Base-by-base conservation (phyloP, 306 rosid genomes). In the Vicia faba region DNA sequence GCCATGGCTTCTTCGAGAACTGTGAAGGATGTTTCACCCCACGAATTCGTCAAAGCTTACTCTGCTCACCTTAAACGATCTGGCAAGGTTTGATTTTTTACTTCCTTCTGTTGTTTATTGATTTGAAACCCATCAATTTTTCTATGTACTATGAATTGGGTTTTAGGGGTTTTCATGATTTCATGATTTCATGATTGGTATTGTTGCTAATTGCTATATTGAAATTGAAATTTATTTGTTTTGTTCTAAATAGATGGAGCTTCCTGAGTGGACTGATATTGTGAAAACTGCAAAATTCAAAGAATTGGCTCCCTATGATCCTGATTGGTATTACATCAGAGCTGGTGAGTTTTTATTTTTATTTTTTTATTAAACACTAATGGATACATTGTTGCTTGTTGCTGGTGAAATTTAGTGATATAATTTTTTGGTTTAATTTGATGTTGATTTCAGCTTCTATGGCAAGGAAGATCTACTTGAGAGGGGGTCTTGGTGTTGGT, bases 401-500 rank as follows among this genome's bases (percentile, higher is more conserved):
- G 36, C 14, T 5, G 7, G 5, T 49, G 20, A 40, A 35, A 49
- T 36, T 12, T 20, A 9, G 10, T 31, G 26, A 2, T 26, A 7
- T 36, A 72, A 72, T 16, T 14, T 16, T 29, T 39, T 28, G 25
- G 10, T 14, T 66, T 5, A 49, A 39, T 29, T 55, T 36, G 8
- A 43, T 71, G 3, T 62, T 31, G 16, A 40, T 55, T 71, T 67
- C 71, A 79, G 95, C 95, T 16, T 88, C 95, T 46, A 82, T 88
- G 82, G 91, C 89, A 29, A 79, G 95, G 82, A 88, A 85, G 81
- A 76, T 85, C 71, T 88, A 85, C 79, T 65, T 88, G 76, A 75
- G 95, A 76, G 91, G 91, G 2, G 91, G 95, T 38, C 88, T 85
- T 36, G 95, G 95, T 56, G 91, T 88, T 28, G 95, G 95, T 2